phyloP scores from a whole-genome alignment of 1,139 yeast genomes.

The Yamadazyma mexicana region DNA sequence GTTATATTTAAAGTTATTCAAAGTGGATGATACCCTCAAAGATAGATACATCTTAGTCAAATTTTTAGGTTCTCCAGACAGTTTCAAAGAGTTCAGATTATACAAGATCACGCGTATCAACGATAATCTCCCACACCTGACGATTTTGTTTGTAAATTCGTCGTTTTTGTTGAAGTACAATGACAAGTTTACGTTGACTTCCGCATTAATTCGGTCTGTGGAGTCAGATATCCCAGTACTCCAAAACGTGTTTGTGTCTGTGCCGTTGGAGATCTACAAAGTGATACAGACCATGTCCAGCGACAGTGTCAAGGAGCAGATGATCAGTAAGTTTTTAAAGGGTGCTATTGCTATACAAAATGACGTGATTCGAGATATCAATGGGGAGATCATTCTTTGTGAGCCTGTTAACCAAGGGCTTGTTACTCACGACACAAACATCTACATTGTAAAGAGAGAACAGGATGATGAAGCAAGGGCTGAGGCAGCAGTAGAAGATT shows the following conservation, averaged over 20 bases:
- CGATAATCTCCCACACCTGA: constrained; percentile 18
- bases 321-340: constrained; percentile 26
- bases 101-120: constrained; percentile 36
- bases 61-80: constrained; percentile 47
- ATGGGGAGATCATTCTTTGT: constrained; percentile 57
- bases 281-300: constrained; percentile 30
- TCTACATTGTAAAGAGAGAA: constrained; percentile 49
- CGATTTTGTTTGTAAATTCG: constrained; percentile 40
- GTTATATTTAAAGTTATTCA: constrained; percentile 31
- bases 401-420: constrained; percentile 76
- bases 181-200: constrained; percentile 34
- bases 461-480: constrained; percentile 9
- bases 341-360: constrained; percentile 36
- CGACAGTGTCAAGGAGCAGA: constrained; percentile 28
- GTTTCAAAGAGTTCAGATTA: constrained; percentile 34
- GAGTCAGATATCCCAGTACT: constrained; percentile 28
- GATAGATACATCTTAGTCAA: constrained; percentile 31
- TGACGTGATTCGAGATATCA: constrained; percentile 38
- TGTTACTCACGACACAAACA: constrained; percentile 40
- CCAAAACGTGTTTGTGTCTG: constrained; percentile 35
- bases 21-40: constrained; percentile 13
- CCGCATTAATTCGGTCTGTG: constrained; percentile 33
- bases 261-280: constrained; percentile 46
- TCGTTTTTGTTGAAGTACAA: constrained; percentile 33
- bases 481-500: constrained; percentile 8